These are phyloP conservation scores for Ophiocordyceps sinensis DNA, from an alignment of 2,329 filamentous ascomycete species.

Conservation along the genomic window DNA sequence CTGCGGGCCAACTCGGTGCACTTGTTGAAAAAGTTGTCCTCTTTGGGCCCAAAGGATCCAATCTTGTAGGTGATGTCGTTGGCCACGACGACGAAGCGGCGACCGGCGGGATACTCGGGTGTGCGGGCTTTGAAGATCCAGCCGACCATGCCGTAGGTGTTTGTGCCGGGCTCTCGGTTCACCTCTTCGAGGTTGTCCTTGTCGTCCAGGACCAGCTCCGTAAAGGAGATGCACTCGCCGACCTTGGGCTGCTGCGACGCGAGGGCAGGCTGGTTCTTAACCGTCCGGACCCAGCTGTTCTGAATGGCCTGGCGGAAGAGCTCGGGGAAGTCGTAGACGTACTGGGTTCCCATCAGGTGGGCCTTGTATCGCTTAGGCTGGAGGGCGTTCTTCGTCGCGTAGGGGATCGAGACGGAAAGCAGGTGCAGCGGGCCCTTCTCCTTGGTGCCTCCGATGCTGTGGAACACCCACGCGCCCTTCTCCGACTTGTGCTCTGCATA, in stretches of 20 bases:
- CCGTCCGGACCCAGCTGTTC: constrained; percentile 75
- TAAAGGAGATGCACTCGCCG: constrained; percentile 88
- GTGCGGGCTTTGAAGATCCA: constrained; percentile 94
- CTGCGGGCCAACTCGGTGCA: constrained; percentile 92
- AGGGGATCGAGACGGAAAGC: constrained; percentile 78
- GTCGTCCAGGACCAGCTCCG: constrained; percentile 89
- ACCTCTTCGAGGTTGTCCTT: constrained; percentile 85
- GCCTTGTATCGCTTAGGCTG: constrained; percentile 99
- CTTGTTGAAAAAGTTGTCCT: constrained; percentile 98
- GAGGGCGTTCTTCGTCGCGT: constrained; percentile 95
- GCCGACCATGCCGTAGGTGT: constrained; percentile 95
- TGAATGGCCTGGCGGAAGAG: constrained; percentile 96
- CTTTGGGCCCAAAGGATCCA: constrained; percentile 88
- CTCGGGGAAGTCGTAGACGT: constrained; percentile 99
- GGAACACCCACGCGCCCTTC: constrained; percentile 97
- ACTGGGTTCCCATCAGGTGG: constrained; percentile 97
- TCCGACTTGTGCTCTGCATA: constrained; percentile 97
- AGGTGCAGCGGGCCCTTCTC: constrained; percentile 95
- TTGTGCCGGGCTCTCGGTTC: constrained; percentile 85
- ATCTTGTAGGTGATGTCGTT: constrained; percentile 99
- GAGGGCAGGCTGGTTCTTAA: constrained; percentile 58
- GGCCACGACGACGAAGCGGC: constrained; percentile 89
- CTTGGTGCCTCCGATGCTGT: constrained; percentile 87
- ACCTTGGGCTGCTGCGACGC: constrained; percentile 68
- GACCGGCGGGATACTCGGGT: constrained; percentile 84